Evolutionary conservation across 768 basidiomycete species (phyloP), one percentile per base, ranked within the genome.

Genomic region (Lactarius tabidus): DNA sequence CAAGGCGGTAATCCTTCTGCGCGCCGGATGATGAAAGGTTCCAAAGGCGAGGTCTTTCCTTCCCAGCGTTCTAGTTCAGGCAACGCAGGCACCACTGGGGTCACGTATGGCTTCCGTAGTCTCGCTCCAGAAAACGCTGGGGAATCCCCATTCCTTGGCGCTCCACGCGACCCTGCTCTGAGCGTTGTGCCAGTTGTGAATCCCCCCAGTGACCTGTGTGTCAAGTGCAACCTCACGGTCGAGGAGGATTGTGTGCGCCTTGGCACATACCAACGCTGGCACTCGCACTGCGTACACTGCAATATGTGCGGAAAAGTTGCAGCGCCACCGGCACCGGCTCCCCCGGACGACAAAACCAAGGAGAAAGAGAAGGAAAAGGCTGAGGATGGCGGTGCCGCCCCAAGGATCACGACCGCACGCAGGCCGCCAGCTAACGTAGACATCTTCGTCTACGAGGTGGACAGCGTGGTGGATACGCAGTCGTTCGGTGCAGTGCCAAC

Each of bases 181-280:
- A 84, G 75, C 60, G 75, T 83, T 72, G 75, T 85, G 48, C 81
- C 83, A 20, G 82, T 84, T n/a, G 84, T 74, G 67, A 86, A 85
- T 67, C 89, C 90, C 18, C 92, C 92, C 8, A 91, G 90, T 20
- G 97, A 99, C 78, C 84, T 95, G 45, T 99, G 97, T 73, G 84
- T 93, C 58, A 88, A 85, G 72, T 99, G 97, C 75, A 82, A 84
- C 51, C 79, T 86, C 67, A 96, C 96, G 0, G 93, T 99, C 28
- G 97, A 99, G 77, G 97, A 99, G 74, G 97, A 98, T 69, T 98
- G 97, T 72, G 91, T 93, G 53, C 84, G 97, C 63, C 78, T 96
- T 33, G 97, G 95, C 38, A 95, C 94, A n/a, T 96, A 95, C 77
- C 89, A 93, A 72, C 84, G 96, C 54, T 98, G 97, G 97, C 97